A percentile compares a stretch with the other conserved stretches of the same genome.
These are phyloP conservation scores for Candida tetrigidarum DNA, from an alignment of 1,139 yeast species.

Conservation along the genomic window DNA sequence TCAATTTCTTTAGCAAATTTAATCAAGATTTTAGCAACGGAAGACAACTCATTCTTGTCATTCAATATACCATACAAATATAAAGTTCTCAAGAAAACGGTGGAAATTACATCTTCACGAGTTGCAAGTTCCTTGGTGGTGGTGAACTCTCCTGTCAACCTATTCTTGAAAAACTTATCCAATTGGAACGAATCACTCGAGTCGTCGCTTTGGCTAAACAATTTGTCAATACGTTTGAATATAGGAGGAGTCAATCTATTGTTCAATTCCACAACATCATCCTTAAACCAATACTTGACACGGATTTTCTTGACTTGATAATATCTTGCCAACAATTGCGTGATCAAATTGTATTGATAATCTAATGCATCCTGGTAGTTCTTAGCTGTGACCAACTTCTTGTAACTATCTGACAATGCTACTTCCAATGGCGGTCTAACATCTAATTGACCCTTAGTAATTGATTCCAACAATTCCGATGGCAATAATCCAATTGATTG, in stretches of 20 bases:
- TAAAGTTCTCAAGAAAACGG: constrained; percentile 62
- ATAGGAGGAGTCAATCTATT: constrained; percentile 55
- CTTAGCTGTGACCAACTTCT: constrained; percentile 51
- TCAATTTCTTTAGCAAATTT: constrained; percentile 25
- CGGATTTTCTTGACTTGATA: constrained; percentile 76
- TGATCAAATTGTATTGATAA: constrained; percentile 66
- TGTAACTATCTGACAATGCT: constrained; percentile 56
- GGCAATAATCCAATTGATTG: constrained; percentile 78
- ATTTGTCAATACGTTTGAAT: constrained; percentile 32
- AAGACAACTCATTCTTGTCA: constrained; percentile 44
- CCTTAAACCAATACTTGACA: constrained; percentile 64
- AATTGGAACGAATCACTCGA: constrained; percentile 36
- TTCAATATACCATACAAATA: constrained; percentile 60
- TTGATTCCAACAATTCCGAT: constrained; percentile 65
- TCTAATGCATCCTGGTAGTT: constrained; percentile 56
- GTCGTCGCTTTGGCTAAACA: constrained; percentile 33
- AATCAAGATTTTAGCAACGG: constrained; percentile 61
- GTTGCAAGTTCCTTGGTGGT: constrained; percentile 33
- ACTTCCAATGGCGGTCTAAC: constrained; percentile 78
- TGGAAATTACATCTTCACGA: constrained; percentile 59
- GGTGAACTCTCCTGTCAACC: constrained; percentile 22
- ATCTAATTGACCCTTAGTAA: constrained; percentile 64
- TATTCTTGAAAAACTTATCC: constrained; percentile 32
- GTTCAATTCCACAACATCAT: constrained; percentile 48
- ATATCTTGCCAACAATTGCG: constrained; percentile 80